phyloP scores from a whole-genome alignment of 345 rosid species.

The Camelina neglecta region DNA sequence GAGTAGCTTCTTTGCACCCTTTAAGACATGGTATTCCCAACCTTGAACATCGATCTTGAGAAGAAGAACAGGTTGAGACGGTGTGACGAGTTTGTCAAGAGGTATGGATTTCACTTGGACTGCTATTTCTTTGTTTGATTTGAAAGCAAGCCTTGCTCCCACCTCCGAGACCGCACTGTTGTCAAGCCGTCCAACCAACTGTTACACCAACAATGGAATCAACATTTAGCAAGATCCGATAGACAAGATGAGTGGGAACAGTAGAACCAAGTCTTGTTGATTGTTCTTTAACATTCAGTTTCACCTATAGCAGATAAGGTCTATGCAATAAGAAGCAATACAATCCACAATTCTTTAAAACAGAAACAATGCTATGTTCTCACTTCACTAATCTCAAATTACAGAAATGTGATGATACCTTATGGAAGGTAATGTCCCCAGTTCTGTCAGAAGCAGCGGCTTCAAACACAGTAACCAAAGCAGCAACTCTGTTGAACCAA shows the following conservation, averaged over 20 bases:
- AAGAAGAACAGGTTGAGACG: constrained; percentile 63
- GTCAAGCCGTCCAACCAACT: constrained; percentile 98
- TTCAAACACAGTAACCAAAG: constrained; percentile 79
- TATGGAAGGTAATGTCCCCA: constrained; percentile 86
- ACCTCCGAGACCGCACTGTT: constrained; percentile 90
- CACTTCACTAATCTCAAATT: not conserved
- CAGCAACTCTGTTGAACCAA: constrained; percentile 83
- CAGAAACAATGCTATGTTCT: not conserved
- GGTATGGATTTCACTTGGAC: constrained; percentile 84
- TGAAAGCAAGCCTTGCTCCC: constrained; percentile 93
- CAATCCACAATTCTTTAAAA: not conserved
- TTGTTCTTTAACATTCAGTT: not conserved
- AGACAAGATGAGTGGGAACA: not conserved
- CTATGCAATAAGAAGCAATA: not conserved
- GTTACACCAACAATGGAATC: constrained; percentile 24
- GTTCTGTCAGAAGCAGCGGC: constrained; percentile 83
- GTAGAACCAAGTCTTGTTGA: not conserved
- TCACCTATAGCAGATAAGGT: not conserved
- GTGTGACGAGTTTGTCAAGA: constrained; percentile 73
- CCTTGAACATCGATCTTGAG: constrained; percentile 96
- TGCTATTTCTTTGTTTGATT: constrained; percentile 90
- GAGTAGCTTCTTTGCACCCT: constrained; percentile 77
- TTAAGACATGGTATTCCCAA: constrained; percentile 94
- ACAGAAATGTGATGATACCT: constrained; percentile 51
- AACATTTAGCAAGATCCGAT: constrained; percentile 13